Evolutionary conservation across 2,329 filamentous ascomycete genomes (phyloP).

Genomic region (Fusarium sp.): DNA sequence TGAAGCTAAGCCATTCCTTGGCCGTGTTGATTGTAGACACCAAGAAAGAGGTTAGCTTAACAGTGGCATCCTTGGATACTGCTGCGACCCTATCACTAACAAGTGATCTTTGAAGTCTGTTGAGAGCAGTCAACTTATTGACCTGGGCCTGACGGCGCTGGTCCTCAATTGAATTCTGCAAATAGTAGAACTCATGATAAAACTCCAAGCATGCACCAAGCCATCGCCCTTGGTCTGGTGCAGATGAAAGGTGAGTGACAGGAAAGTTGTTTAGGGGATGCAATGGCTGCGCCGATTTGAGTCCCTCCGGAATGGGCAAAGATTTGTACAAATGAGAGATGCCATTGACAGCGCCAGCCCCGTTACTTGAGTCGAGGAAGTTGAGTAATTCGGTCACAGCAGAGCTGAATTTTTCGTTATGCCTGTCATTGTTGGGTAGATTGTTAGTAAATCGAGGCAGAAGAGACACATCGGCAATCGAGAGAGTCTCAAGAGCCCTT

Average conservation of each 20-base stretch:
- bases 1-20: conserved; percentile 57
- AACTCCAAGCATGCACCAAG: conserved; percentile 66
- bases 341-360: conserved; percentile 48
- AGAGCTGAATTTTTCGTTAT: conserved; percentile 13
- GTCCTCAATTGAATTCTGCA: conserved; percentile 57
- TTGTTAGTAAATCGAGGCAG: conserved; percentile 52
- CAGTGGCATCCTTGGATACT: conserved; percentile 72
- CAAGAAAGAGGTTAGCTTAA: conserved; percentile 65
- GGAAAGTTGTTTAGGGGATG: conserved; percentile 71
- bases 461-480: conserved; percentile 59
- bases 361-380: conserved; percentile 52
- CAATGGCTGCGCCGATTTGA: conserved; percentile 59
- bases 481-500: conserved; percentile 61
- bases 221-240: conserved; percentile 58
- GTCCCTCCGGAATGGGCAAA: conserved; percentile 44
- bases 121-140: conserved; percentile 66
- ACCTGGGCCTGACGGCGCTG: conserved; percentile 59
- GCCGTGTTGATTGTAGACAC: conserved; percentile 56
- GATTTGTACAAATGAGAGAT: conserved; percentile 54
- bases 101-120: conserved; percentile 70
- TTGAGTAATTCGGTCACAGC: conserved; percentile 44
- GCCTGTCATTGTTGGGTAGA: conserved; percentile 19
- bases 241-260: conserved; percentile 61
- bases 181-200: conserved; percentile 58
- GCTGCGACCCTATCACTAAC: conserved; percentile 66